Conservation (phyloP, 495 filamentous ascomycete species). For the Niebla homalea region DNA sequence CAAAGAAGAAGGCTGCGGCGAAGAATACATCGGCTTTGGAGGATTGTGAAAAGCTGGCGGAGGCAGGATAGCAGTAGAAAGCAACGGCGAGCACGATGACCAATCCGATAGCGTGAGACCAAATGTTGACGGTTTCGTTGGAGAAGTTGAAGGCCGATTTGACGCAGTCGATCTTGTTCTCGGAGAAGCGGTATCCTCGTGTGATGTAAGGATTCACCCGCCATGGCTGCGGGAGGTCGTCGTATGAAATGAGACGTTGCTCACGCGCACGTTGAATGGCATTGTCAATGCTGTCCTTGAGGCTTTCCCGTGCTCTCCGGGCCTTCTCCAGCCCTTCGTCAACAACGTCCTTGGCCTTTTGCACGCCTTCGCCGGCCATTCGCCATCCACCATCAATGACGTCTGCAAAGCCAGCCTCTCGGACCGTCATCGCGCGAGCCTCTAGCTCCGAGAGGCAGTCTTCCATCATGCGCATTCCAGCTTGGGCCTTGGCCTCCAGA, state of each 20-base stretch:
- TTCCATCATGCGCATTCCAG: conserved; percentile 77
- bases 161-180: conserved; percentile 76
- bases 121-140: conserved; percentile 96
- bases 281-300: conserved; percentile 67
- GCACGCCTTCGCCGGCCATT: conserved; percentile 60
- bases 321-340: conserved; percentile 77
- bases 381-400: conserved; percentile 56
- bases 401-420: conserved; percentile 41
- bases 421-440: conserved; percentile 60
- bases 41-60: conserved; percentile 71
- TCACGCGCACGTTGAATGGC: conserved; percentile 70
- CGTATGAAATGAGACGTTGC: conserved; percentile 71
- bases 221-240: conserved; percentile 87
- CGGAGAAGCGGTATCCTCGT: conserved; percentile 81
- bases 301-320: conserved; percentile 56
- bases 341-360: conserved; percentile 56
- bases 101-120: conserved; percentile 84
- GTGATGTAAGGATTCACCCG: conserved; percentile 87
- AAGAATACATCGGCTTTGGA: conserved; percentile 78
- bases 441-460: conserved; percentile 73
- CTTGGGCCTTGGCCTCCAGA: conserved; percentile 78
- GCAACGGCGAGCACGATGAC: conserved; percentile 77
- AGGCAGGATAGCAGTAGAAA: conserved; percentile 90
- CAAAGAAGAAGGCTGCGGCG: conserved; percentile 91
- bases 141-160: conserved; percentile 68